Base-by-base conservation (phyloP, 805 yeast genomes). In the Candida boidinii region DNA sequence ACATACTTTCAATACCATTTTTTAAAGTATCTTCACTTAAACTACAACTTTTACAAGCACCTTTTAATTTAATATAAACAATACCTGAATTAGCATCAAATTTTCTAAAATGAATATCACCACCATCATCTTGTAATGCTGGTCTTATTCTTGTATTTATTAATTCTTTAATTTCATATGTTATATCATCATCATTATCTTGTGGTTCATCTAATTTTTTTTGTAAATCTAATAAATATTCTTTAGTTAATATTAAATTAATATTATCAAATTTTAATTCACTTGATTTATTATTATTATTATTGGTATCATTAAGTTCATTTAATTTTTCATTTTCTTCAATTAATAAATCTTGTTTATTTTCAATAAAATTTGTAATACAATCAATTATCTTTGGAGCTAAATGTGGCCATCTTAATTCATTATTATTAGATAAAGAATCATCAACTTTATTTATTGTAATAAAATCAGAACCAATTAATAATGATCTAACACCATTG, bases 21-120 rank as follows among this genome's bases (percentile, higher is more conserved):
- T 75, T 76, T 46, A 78, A 62, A 1, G 86, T 78, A 21, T 76
- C 77, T 26, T 76, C 71, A 34, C 78, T 70, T 14, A 78, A 64
- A 42, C 77, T 79, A 48, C 86, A 78, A n/a, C 81, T 71, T 48
- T 82, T 67, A 49, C 86, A 78, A 2, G 85, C 85, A 21, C 86
- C 86, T 51, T 69, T 69, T 33, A 78, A 61, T 50, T 69, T 69
- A 45, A 78, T 62, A 35, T 60, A 66, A 1, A 77, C 84, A 1
- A 69, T 64, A 7, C 86, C 86, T 3, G 61, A 49, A 7, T 66
- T 67, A n/a, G 48, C 51, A 39, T 73, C 76, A 46, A 78, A 77
- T 2, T 62, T 60, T 22, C 79, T 74, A 54, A 76, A 78, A 45
- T 76, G 83, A 28, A 78, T 70, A 47, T 78, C 86, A 4, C 86